Evolutionary conservation across 306 rosid genomes (phyloP).

Genomic region (Phaseolus lunatus): DNA sequence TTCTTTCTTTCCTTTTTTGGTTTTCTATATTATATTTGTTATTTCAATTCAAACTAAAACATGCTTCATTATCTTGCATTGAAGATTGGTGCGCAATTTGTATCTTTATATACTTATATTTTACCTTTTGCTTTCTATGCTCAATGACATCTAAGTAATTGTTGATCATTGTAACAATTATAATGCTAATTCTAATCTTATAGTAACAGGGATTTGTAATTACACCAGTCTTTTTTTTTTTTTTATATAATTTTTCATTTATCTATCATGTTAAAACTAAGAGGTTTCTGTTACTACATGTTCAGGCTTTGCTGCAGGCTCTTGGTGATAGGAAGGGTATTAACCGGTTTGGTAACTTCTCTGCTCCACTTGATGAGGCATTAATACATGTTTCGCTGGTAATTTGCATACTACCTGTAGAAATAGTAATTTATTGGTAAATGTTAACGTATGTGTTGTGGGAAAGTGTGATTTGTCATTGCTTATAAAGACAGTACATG

Average conservation of each 20-base stretch:
- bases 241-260: neutral
- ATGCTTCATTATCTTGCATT: conserved; percentile 8
- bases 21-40: neutral
- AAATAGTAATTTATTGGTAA: neutral
- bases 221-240: neutral
- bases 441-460: conserved; percentile 13
- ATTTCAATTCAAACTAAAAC: conserved; percentile 1
- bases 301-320: conserved; percentile 87
- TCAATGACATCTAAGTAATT: conserved; percentile 16
- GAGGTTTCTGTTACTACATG: conserved; percentile 37
- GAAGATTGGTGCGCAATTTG: conserved; percentile 12
- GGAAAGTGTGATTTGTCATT: conserved; percentile 30
- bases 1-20: conserved; percentile 31
- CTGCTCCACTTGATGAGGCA: conserved; percentile 98
- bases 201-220: neutral
- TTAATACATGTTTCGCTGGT: conserved; percentile 90
- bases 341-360: conserved; percentile 93
- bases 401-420: conserved; percentile 42
- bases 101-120: conserved; percentile 3
- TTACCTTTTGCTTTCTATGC: conserved; percentile 29
- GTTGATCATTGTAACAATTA: conserved; percentile 1
- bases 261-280: conserved; percentile 23
- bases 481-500: conserved; percentile 18
- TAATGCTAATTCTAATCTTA: neutral
- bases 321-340: conserved; percentile 98